phyloP scores from a whole-genome alignment of 2,329 filamentous ascomycete genomes.

The Metarhizium guizhouense region DNA sequence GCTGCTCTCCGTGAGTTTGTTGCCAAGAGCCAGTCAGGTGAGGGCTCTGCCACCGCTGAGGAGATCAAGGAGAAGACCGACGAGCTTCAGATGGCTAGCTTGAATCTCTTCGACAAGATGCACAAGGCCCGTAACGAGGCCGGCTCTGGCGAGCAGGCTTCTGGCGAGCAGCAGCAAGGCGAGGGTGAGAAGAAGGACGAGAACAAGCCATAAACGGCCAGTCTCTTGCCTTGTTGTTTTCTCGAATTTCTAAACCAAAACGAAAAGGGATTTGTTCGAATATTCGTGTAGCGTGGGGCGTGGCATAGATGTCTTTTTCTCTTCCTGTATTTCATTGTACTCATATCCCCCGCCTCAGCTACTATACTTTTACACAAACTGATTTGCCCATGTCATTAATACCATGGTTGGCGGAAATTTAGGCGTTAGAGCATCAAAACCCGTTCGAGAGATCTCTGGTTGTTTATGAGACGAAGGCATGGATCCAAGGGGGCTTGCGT shows the following conservation, averaged over 20 bases:
- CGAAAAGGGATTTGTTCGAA: constrained; percentile 15
- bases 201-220: constrained; percentile 50
- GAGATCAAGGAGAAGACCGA: constrained; percentile 99
- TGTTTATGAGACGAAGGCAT: constrained; percentile 37
- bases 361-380: constrained; percentile 22
- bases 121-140: constrained; percentile 83
- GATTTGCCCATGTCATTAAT: constrained; percentile 38
- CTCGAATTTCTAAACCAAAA: constrained; percentile 8
- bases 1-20: constrained; percentile 76
- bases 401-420: constrained; percentile 33
- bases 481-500: constrained; percentile 31
- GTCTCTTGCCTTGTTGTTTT: background rate
- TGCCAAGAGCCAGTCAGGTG: constrained; percentile 88
- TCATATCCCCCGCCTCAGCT: constrained; percentile 34
- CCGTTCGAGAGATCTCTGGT: constrained; percentile 28
- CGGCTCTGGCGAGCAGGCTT: constrained; percentile 40
- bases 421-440: constrained; percentile 46
- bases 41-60: constrained; percentile 74
- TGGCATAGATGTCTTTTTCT: constrained; percentile 24
- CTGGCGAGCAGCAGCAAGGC: constrained; percentile 39
- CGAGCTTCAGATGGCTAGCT: constrained; percentile 88
- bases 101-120: constrained; percentile 99
- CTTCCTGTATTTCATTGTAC: constrained; percentile 36
- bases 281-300: constrained; percentile 24
- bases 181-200: constrained; percentile 73